phyloP scores from a whole-genome alignment of 2,329 filamentous ascomycete genomes.

The Penicillium griseofulvum region DNA sequence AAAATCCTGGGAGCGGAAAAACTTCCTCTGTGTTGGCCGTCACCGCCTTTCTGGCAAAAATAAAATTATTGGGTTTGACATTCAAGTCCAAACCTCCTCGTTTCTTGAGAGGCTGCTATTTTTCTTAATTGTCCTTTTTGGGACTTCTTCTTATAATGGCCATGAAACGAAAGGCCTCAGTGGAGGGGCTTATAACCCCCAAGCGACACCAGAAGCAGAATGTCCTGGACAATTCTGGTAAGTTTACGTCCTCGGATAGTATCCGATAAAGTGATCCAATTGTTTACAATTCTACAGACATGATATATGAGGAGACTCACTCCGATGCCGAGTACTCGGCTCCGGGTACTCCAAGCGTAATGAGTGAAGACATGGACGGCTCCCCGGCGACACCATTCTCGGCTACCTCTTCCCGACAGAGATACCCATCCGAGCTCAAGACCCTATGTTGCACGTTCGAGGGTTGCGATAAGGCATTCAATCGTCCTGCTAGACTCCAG shows the following conservation, averaged over 20 bases:
- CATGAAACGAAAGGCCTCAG: slow-evolving; percentile 35
- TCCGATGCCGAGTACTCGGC: slow-evolving; percentile 36
- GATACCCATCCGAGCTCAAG: slow-evolving; percentile 67
- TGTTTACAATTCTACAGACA: slow-evolving; percentile 36
- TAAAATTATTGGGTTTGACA: slow-evolving; percentile 24
- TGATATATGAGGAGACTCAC: slow-evolving; percentile 32
- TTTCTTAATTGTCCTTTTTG: neutral
- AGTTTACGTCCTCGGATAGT: slow-evolving; percentile 7
- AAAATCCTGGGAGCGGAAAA: slow-evolving; percentile 34
- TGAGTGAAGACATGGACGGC: slow-evolving; percentile 37
- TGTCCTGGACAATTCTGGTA: slow-evolving; percentile 31
- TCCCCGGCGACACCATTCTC: slow-evolving; percentile 54
- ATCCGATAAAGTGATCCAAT: slow-evolving; percentile 1
- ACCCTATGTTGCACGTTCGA: slow-evolving; percentile 72
- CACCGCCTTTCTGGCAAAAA: slow-evolving; percentile 39
- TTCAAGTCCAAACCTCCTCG: slow-evolving; percentile 5
- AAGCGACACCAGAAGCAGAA: slow-evolving; percentile 35
- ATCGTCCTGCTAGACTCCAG: slow-evolving; percentile 75
- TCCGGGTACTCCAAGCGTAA: slow-evolving; percentile 28
- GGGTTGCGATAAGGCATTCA: slow-evolving; percentile 78
- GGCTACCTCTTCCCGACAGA: slow-evolving; percentile 41
- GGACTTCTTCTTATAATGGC: slow-evolving; percentile 28
- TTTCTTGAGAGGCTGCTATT: neutral
- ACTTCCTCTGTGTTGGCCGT: slow-evolving; percentile 30
- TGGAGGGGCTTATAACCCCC: slow-evolving; percentile 24